Conservation (phyloP, 1,284 basidiomycete genomes). For the Cutaneotrichosporon curvatum region DNA sequence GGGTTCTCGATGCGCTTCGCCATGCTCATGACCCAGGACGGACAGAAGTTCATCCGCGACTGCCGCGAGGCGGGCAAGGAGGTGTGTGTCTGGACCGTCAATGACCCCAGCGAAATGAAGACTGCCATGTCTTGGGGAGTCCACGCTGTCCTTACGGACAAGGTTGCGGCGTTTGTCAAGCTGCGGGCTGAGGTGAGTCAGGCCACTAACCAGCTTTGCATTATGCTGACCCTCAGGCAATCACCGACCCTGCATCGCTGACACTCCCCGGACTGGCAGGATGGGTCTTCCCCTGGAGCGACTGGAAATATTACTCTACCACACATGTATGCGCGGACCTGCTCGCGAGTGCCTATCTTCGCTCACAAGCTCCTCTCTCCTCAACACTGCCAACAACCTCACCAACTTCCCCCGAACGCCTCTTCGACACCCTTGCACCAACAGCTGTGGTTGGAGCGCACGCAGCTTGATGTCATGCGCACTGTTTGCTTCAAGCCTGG, state of each 20-base stretch:
- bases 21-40: slow-evolving; percentile 61
- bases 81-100: slow-evolving; percentile 95
- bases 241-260: slow-evolving; percentile 27
- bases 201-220: too few relatives aligned
- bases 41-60: slow-evolving; percentile 64
- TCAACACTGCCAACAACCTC: not conserved
- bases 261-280: slow-evolving; percentile 25
- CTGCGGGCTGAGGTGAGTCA: slow-evolving; percentile 38
- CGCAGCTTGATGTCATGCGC: slow-evolving; percentile 39
- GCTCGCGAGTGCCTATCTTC: slow-evolving; percentile 22
- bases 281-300: slow-evolving; percentile 40
- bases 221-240: slow-evolving; percentile 24
- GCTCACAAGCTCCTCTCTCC: slow-evolving; percentile 33
- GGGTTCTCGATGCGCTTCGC: slow-evolving; percentile 83
- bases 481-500: slow-evolving; percentile 40
- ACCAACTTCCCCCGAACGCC: not conserved
- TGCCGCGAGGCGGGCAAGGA: slow-evolving; percentile 77
- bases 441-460: slow-evolving; percentile 34
- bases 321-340: slow-evolving; percentile 38
- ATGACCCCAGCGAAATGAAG: slow-evolving; percentile 85
- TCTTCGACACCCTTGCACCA: slow-evolving; percentile 2
- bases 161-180: slow-evolving; percentile 35
- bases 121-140: slow-evolving; percentile 85
- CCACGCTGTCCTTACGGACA: slow-evolving; percentile 84
- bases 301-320: slow-evolving; percentile 42